Evolutionary conservation across 2,329 filamentous ascomycete genomes (phyloP).

Genomic region (Dactylonectria estremocensis): DNA sequence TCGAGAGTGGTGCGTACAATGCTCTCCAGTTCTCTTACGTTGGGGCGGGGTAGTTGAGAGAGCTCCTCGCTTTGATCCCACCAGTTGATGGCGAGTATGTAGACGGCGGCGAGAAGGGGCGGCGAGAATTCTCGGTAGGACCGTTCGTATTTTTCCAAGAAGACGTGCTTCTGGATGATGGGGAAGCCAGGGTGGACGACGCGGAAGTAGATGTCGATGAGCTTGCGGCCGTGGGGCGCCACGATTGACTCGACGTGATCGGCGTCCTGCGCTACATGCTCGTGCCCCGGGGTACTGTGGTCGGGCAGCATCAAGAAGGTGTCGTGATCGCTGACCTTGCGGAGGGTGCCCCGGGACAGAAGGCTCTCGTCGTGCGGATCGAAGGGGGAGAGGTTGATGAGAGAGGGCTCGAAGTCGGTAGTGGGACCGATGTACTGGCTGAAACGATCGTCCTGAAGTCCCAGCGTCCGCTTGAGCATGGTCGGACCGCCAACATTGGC

Average conservation of each 20-base stretch:
- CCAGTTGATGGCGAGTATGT: constrained; percentile 90
- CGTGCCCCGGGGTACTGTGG: constrained; percentile 78
- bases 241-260: constrained; percentile 84
- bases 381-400: constrained; percentile 85
- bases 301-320: constrained; percentile 88
- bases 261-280: constrained; percentile 77
- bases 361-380: constrained; percentile 87
- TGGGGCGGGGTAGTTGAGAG: constrained; percentile 75
- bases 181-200: constrained; percentile 87
- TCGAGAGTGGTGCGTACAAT: constrained; percentile 81
- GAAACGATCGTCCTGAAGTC: constrained; percentile 83
- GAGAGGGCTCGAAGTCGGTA: constrained; percentile 86
- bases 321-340: constrained; percentile 83
- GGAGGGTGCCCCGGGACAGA: constrained; percentile 76
- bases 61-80: constrained; percentile 83
- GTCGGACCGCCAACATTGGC: constrained; percentile 78
- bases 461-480: constrained; percentile 78
- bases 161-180: constrained; percentile 85
- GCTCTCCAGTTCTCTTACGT: constrained; percentile 81
- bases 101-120: constrained; percentile 83
- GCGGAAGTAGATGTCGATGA: constrained; percentile 87
- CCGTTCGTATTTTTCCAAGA: constrained; percentile 83
- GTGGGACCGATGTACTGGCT: constrained; percentile 89
- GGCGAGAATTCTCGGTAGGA: constrained; percentile 83
- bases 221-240: constrained; percentile 80